Evolutionary conservation across 1,139 yeast species (phyloP).

Genomic region (Blastobotrys proliferans): DNA sequence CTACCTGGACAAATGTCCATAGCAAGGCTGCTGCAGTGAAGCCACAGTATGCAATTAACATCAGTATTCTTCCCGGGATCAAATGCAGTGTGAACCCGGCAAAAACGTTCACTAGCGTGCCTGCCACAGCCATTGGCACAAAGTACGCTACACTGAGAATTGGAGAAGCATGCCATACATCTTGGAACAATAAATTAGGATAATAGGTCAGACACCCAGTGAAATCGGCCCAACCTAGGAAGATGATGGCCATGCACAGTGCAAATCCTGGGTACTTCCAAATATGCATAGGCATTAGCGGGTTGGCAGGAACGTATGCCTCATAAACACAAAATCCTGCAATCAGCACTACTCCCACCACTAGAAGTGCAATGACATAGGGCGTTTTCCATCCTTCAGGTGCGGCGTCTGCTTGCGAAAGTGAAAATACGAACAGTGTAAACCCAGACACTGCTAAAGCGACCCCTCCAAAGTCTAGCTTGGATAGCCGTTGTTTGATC

Average conservation of each 20-base stretch:
- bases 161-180: constrained; percentile 35
- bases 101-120: constrained; percentile 39
- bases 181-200: constrained; percentile 41
- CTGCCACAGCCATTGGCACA: constrained; percentile 39
- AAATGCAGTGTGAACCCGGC: constrained; percentile 43
- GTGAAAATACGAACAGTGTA: constrained; percentile 40
- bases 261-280: constrained; percentile 39
- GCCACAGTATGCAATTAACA: constrained; percentile 36
- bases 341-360: constrained; percentile 39
- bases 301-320: constrained; percentile 35
- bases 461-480: constrained; percentile 41
- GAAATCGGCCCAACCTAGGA: constrained; percentile 40
- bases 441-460: constrained; percentile 38
- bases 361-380: constrained; percentile 42
- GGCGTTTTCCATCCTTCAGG: constrained; percentile 44
- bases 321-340: constrained; percentile 40
- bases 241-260: constrained; percentile 37
- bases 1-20: constrained; percentile 39
- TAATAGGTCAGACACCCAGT: constrained; percentile 39
- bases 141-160: constrained; percentile 42
- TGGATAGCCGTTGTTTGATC: constrained; percentile 24
- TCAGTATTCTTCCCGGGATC: constrained; percentile 39
- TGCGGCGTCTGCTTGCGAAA: constrained; percentile 41
- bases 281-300: constrained; percentile 45
- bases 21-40: constrained; percentile 37